phyloP scores from a whole-genome alignment of 352 stramenopile species.

The Phytopythium helicoides region DNA sequence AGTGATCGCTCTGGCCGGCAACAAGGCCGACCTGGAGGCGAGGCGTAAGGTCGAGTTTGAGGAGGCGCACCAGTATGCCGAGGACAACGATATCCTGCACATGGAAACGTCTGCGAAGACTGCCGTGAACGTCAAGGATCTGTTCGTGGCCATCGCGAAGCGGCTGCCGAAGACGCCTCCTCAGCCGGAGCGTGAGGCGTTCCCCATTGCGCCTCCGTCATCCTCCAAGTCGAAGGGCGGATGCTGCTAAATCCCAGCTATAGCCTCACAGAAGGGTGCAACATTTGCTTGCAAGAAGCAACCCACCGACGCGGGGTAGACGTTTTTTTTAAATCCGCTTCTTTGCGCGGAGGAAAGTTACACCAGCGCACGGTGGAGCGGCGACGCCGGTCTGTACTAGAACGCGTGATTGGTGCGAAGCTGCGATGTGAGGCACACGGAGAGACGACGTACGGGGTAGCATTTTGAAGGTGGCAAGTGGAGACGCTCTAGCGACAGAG shows the following conservation, averaged over 20 bases:
- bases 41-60: slow-evolving; percentile 96
- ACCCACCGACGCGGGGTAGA: background rate
- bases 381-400: background rate
- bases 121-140: slow-evolving; percentile 98
- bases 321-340: background rate
- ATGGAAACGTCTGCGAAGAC: slow-evolving; percentile 99
- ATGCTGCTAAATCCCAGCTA: slow-evolving; percentile 64
- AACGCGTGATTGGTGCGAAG: background rate
- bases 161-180: slow-evolving; percentile 79
- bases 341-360: background rate
- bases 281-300: background rate
- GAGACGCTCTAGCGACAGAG: slow-evolving; percentile 9
- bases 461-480: slow-evolving; percentile 9
- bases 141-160: slow-evolving; percentile 98
- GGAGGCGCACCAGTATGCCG: slow-evolving; percentile 97
- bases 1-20: slow-evolving; percentile 95
- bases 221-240: slow-evolving; percentile 75
- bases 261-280: background rate
- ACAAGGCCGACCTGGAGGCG: slow-evolving; percentile 98
- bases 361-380: background rate
- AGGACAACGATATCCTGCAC: slow-evolving; percentile 99
- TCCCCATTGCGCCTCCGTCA: slow-evolving; percentile 77
- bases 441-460: background rate
- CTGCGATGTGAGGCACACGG: background rate
- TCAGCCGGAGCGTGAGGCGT: slow-evolving; percentile 80